Conservation (phyloP, 2,329 filamentous ascomycete species). For the Ilyonectria destructans region DNA sequence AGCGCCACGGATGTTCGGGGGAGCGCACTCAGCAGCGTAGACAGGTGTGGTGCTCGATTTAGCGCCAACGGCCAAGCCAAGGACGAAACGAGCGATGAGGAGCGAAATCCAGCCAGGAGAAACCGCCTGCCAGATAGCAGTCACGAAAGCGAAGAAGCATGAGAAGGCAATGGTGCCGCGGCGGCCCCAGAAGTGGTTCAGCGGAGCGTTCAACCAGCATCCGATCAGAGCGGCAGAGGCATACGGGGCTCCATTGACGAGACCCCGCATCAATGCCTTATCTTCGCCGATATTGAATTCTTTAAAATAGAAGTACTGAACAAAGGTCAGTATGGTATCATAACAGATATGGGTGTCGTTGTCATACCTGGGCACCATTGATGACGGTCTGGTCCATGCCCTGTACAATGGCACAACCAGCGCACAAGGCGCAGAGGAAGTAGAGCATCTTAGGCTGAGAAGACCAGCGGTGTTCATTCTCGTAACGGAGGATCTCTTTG, state of each 20-base stretch:
- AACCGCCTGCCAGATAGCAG: slow-evolving; percentile 63
- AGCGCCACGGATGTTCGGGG: slow-evolving; percentile 77
- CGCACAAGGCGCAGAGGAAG: slow-evolving; percentile 65
- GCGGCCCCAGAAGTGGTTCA: slow-evolving; percentile 74
- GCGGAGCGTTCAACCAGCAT: slow-evolving; percentile 58
- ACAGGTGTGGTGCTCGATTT: slow-evolving; percentile 78
- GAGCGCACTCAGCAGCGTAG: slow-evolving; percentile 81
- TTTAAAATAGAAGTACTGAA: slow-evolving; percentile 54
- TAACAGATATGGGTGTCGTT: neutral
- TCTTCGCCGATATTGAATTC: slow-evolving; percentile 52
- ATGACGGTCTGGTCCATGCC: slow-evolving; percentile 77
- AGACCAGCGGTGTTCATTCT: slow-evolving; percentile 73
- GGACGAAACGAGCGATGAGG: slow-evolving; percentile 75
- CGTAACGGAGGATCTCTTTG: slow-evolving; percentile 54
- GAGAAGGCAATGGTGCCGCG: slow-evolving; percentile 76
- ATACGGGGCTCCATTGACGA: slow-evolving; percentile 70
- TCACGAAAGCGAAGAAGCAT: slow-evolving; percentile 67
- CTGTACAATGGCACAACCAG: slow-evolving; percentile 68
- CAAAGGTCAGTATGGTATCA: slow-evolving; percentile 19
- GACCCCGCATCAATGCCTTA: slow-evolving; percentile 58
- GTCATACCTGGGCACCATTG: slow-evolving; percentile 65
- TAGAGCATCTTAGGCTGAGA: slow-evolving; percentile 61
- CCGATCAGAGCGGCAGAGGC: slow-evolving; percentile 63
- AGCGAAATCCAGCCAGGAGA: slow-evolving; percentile 70
- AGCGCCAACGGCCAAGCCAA: slow-evolving; percentile 79